Base-by-base conservation (phyloP, 352 stramenopile genomes). In the Halophytophthora polymorphica region DNA sequence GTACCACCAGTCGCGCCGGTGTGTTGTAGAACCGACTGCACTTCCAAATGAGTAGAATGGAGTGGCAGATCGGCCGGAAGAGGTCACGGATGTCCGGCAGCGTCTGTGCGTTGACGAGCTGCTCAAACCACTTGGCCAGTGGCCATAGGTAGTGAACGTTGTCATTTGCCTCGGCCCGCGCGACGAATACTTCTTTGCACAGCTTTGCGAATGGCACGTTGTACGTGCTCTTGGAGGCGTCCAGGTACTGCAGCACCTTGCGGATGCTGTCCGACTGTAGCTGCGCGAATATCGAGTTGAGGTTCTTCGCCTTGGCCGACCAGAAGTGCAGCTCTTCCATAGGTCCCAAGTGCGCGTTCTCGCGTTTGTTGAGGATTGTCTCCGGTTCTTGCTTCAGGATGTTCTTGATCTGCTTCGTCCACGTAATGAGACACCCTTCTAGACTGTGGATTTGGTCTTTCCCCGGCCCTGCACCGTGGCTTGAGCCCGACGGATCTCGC, bases 381-480 rank as follows among this genome's bases (percentile, higher is more conserved):
- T 97, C 90, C 1, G 90, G 82, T 48, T 97, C 89, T 54, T 93
- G 74, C 36, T 93, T 95, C 1, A 98, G 50, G 15, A 98, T 93
- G 56, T 90, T 90, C 53, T 96, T 97, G 58, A 98, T 97, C 69
- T 98, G 91, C 53, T 96, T 97, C 1, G 90, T 97, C 91, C 91
- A 98, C 1, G 84, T 96, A 50, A 98, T 98, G 0, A 98, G 58
- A 19, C 79, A 90, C 2, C 83, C 79, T 61, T 98, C 91, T 2
- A 98, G 72, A 1, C 77, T 73, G 44, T 96, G 86, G 19, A 95
- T 73, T 42, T 90, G 74, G 48, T 96, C 83, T 42, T 93, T 96
- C 21, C 82, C 58, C 13, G 83, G 59, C 11, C 53, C 36, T 17
- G 23, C 53, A 18, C 47, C 15, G 0, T 54, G 22, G 43, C 52